Evolutionary conservation across 768 basidiomycete genomes (phyloP).

Genomic region (Lentinus brumalis): DNA sequence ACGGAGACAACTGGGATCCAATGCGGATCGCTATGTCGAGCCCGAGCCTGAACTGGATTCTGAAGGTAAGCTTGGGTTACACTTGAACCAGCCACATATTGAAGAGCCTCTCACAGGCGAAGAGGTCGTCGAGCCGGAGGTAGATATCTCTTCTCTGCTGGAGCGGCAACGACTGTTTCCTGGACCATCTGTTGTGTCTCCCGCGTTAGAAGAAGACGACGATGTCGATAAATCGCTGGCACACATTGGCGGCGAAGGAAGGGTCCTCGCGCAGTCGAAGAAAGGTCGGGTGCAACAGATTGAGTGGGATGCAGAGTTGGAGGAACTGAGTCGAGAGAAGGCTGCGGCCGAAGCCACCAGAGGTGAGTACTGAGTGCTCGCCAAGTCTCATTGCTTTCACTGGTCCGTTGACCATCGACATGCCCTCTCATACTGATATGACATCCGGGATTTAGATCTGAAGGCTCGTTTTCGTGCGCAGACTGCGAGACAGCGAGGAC

Average conservation of each 20-base stretch:
- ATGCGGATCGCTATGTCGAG: slow-evolving; percentile 75
- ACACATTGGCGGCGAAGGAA: slow-evolving; percentile 40
- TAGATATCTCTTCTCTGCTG: slow-evolving; percentile 69
- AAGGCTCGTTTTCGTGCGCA: slow-evolving; percentile 34
- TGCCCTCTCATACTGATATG: not conserved
- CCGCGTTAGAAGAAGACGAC: slow-evolving; percentile 38
- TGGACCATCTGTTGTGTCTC: slow-evolving; percentile 12
- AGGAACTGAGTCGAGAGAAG: slow-evolving; percentile 69
- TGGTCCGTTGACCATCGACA: too few relatives aligned
- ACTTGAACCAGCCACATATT: not conserved
- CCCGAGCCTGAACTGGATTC: slow-evolving; percentile 68
- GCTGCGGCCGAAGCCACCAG: slow-evolving; percentile 72
- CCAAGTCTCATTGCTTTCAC: too few relatives aligned
- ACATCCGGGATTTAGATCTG: slow-evolving; percentile 23
- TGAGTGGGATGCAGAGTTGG: slow-evolving; percentile 68
- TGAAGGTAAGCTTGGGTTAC: slow-evolving; percentile 50
- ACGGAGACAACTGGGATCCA: slow-evolving; percentile 62
- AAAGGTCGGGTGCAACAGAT: slow-evolving; percentile 69
- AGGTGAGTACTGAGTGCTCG: slow-evolving; percentile 45
- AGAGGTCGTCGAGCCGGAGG: slow-evolving; percentile 66
- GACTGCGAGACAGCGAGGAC: slow-evolving; percentile 25
- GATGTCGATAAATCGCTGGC: slow-evolving; percentile 62
- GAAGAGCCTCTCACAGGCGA: slow-evolving; percentile 48
- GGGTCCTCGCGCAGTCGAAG: slow-evolving; percentile 32
- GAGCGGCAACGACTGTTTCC: slow-evolving; percentile 56